phyloP scores from a whole-genome alignment of 2,329 filamentous ascomycete genomes.

The Colletotrichum spaethianum region DNA sequence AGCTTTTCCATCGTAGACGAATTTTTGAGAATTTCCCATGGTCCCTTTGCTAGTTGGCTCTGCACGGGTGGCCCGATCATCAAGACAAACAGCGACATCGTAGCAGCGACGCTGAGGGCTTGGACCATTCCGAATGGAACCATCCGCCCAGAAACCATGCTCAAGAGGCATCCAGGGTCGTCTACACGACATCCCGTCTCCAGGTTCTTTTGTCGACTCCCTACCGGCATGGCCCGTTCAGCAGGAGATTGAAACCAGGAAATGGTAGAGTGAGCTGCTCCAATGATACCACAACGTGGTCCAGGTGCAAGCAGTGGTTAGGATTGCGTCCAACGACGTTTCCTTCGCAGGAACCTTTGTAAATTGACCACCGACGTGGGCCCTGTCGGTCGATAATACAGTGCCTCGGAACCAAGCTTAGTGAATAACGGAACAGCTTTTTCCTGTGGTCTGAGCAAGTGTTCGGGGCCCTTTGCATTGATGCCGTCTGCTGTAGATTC shows the following conservation, averaged over 20 bases:
- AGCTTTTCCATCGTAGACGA: constrained; percentile 11
- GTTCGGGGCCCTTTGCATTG: no score
- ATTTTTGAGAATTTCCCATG: constrained; percentile 32
- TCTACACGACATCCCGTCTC: background rate
- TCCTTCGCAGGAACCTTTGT: background rate
- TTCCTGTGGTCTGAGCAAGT: background rate
- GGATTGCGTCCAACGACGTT: background rate
- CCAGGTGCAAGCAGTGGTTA: background rate
- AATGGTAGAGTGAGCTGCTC: background rate
- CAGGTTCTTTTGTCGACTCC: constrained; percentile 1
- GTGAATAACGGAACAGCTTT: background rate
- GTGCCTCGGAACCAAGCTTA: background rate
- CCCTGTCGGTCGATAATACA: background rate
- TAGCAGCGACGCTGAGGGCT: background rate
- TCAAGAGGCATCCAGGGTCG: background rate
- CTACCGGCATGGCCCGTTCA: constrained; percentile 1
- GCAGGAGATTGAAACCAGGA: background rate
- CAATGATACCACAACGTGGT: constrained; percentile 3
- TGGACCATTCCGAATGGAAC: background rate
- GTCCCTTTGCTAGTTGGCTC: constrained; percentile 15
- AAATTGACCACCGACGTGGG: background rate
- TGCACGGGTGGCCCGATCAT: constrained; percentile 3
- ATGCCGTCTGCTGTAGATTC: background rate
- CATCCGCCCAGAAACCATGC: background rate
- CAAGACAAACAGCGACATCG: background rate